Evolutionary conservation across 208 protist species (phyloP), one percentile per base, ranked within the genome.

Genomic region (Vickermania spadyakhi): DNA sequence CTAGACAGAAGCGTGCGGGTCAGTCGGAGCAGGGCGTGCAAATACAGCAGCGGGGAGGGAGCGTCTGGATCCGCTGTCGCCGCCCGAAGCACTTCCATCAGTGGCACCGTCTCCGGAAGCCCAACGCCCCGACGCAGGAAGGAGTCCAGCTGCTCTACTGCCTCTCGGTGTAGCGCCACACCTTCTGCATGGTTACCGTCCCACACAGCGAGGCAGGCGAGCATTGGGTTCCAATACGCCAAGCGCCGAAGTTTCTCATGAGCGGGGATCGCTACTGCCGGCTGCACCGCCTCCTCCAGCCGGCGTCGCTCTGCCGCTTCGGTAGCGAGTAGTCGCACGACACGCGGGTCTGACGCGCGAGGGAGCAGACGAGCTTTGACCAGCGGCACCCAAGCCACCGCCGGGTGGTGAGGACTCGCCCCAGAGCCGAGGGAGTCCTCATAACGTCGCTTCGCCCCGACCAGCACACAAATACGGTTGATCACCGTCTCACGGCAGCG

Each of bases 341-440:
- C 63, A 0, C 64, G 56, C 3, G 76, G 71, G 45, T 82, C 72
- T 1, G 28, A 55, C 21, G 68, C 7, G 41, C 63, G 68, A 25
- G 76, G 76, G 21, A 70, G 31, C 26, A 77, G 52, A 31, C 64
- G 52, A 0, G 71, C 68, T 0, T 59, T 60, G 11, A 78, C 58
- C 22, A 70, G 60, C 1, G 72, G 76, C 2, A 66, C 28, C 76
- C 76, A 82, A 7, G 7, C 18, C 18, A 45, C 36, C 11, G 36
- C 36, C 11, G 36, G 11, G 11, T 7, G 36, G 25, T 63, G 45
- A 62, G 77, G 51, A n/a, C 58, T 63, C 26, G 68, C 60, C 51
- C 42, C 60, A 3, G 0, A 29, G 62, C 25, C 27, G 26, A 52
- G 31, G 31, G 23, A 51, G 61, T 50, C 53, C 30, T 26, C 2